Evolutionary conservation across 1,284 basidiomycete species (phyloP).

Genomic region (Lentinula novae-zelandiae): DNA sequence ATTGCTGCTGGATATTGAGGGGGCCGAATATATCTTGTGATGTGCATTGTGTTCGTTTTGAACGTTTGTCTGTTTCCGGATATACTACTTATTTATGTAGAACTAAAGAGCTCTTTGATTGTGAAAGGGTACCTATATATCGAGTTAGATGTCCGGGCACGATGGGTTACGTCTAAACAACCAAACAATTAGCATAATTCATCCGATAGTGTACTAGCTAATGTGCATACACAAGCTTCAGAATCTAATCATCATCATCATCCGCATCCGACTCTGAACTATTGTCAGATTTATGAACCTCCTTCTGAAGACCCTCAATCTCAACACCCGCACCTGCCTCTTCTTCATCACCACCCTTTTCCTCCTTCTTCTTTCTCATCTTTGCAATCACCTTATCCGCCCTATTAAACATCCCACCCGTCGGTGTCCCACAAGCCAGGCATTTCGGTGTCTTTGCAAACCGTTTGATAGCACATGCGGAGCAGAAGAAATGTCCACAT

Average conservation of each 20-base stretch:
- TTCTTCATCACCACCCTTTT: slow-evolving; percentile 31
- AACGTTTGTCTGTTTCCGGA: too few species aligned
- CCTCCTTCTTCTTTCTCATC: slow-evolving; percentile 60
- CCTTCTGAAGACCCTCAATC: slow-evolving; percentile 58
- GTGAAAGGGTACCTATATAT: too few species aligned
- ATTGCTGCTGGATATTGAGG: not conserved
- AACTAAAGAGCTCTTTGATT: too few species aligned
- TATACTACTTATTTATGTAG: too few species aligned
- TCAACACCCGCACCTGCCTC: slow-evolving; percentile 43
- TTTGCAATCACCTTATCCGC: slow-evolving; percentile 82
- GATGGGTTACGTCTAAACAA: not conserved
- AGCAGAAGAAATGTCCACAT: slow-evolving; percentile 98
- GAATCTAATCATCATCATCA: not conserved
- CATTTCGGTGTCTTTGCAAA: slow-evolving; percentile 96
- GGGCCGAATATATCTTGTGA: too few species aligned
- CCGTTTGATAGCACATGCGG: slow-evolving; percentile 89
- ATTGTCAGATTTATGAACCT: slow-evolving; percentile 21
- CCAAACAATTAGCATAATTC: too few species aligned
- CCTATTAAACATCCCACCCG: slow-evolving; percentile 92
- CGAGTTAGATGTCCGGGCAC: too few species aligned
- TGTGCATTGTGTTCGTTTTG: too few species aligned
- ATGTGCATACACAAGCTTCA: not conserved
- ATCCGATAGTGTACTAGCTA: too few species aligned
- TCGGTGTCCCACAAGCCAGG: slow-evolving; percentile 89
- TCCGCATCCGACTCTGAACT: slow-evolving; percentile 25